These are phyloP conservation scores for Diaporthe vaccinii DNA, from an alignment of 2,329 filamentous ascomycete genomes.

Conservation along the genomic window DNA sequence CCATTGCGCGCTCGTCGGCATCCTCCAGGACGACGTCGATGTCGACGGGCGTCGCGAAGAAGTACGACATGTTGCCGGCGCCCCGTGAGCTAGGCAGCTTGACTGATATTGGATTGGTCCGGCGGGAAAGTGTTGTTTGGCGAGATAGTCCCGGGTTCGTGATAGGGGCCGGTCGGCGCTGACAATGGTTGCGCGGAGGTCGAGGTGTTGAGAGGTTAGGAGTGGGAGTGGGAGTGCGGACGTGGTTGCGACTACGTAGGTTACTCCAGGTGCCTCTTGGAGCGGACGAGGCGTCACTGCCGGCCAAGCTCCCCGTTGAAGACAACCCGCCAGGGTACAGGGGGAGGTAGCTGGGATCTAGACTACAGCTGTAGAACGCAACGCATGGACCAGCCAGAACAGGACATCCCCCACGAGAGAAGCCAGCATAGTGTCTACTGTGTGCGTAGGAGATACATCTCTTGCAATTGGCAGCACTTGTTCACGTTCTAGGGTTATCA, in stretches of 20 bases:
- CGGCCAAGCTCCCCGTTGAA: slow-evolving; percentile 33
- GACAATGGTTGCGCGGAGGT: background rate
- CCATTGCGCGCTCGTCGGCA: slow-evolving; percentile 91
- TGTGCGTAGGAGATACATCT: background rate
- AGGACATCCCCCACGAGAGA: background rate
- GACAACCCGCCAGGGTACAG: slow-evolving; percentile 6
- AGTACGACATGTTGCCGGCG: slow-evolving; percentile 83
- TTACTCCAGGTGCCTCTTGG: slow-evolving; percentile 4
- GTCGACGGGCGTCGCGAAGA: slow-evolving; percentile 98
- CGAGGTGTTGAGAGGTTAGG: background rate
- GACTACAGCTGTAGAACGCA: background rate
- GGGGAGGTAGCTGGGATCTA: slow-evolving; percentile 19
- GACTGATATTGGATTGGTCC: slow-evolving; percentile 38
- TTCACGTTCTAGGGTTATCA: background rate
- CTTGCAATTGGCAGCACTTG: background rate
- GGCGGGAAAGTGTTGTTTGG: background rate
- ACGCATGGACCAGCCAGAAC: slow-evolving; percentile 2
- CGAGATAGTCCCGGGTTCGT: background rate
- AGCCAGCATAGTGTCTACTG: background rate
- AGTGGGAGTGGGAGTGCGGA: background rate
- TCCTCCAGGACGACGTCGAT: slow-evolving; percentile 99
- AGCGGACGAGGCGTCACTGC: slow-evolving; percentile 29
- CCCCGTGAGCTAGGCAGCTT: slow-evolving; percentile 40
- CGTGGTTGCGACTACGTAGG: slow-evolving; percentile 20
- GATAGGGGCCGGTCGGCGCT: background rate